Evolutionary conservation across 768 basidiomycete genomes (phyloP).

Genomic region (Chalciporus piperatus): DNA sequence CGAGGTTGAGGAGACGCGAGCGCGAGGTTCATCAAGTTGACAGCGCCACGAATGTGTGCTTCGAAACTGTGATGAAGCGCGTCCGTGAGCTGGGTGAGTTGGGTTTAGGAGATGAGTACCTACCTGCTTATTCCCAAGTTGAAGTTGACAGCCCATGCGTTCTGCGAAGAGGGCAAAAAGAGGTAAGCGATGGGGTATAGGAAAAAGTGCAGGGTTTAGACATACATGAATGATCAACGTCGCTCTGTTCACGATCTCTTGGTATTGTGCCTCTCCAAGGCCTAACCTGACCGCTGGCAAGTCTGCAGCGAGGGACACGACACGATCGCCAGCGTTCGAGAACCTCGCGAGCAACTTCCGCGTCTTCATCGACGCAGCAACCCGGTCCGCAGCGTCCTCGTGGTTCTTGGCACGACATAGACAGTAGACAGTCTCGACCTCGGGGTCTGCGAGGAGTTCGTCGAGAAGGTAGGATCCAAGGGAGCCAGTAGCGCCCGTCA

Average conservation of each 20-base stretch:
- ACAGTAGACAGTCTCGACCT: slow-evolving; percentile 45
- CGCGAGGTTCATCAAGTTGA: slow-evolving; percentile 49
- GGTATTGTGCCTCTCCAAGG: slow-evolving; percentile 36
- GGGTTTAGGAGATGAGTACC: too few species aligned
- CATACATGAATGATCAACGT: slow-evolving; percentile 48
- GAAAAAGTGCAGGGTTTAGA: not conserved
- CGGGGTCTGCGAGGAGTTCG: slow-evolving; percentile 36
- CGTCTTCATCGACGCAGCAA: slow-evolving; percentile 39
- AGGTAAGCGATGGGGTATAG: not conserved
- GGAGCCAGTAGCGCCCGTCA: slow-evolving; percentile 54
- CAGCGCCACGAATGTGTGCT: slow-evolving; percentile 46
- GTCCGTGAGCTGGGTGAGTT: slow-evolving; percentile 1
- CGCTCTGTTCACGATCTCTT: slow-evolving; percentile 30
- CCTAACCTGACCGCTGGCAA: slow-evolving; percentile 41
- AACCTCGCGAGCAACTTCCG: slow-evolving; percentile 30
- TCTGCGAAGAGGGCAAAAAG: slow-evolving; percentile 37
- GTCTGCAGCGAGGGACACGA: slow-evolving; percentile 44
- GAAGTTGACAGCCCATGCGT: slow-evolving; percentile 60
- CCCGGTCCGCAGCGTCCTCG: slow-evolving; percentile 38
- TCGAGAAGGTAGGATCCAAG: slow-evolving; percentile 54
- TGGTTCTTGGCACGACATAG: slow-evolving; percentile 49
- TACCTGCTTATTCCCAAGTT: slow-evolving; percentile 35
- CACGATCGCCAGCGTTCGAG: slow-evolving; percentile 19
- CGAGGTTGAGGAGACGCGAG: slow-evolving; percentile 34
- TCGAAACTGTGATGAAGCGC: slow-evolving; percentile 32